phyloP scores from a whole-genome alignment of 257 asterid genomes.

The Leptodermis oblonga region DNA sequence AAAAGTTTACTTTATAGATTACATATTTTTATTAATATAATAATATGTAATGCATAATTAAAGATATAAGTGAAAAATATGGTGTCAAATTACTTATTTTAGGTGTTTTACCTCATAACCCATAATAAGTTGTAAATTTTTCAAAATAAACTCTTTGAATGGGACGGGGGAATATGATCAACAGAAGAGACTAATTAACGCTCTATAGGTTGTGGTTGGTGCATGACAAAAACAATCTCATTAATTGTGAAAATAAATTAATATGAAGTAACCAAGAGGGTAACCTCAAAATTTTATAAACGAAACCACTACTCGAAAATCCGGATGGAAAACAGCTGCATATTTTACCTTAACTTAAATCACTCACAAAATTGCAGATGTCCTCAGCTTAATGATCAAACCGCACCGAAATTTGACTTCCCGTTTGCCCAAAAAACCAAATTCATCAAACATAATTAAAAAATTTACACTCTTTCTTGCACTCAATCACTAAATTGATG shows the following conservation, averaged over 20 bases:
- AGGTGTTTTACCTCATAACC: too few relatives aligned
- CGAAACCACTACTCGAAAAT: background rate
- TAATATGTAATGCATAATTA: too few relatives aligned
- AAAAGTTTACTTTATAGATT: too few relatives aligned
- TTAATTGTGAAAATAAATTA: background rate
- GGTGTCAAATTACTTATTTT: too few relatives aligned
- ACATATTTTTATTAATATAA: too few relatives aligned
- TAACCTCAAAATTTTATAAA: conserved; percentile 3
- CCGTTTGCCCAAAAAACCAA: background rate
- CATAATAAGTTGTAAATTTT: background rate
- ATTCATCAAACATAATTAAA: background rate
- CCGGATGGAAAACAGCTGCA: conserved; percentile 3
- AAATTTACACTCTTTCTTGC: background rate
- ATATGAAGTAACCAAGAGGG: conserved; percentile 11
- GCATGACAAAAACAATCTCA: background rate
- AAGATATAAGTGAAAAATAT: too few relatives aligned
- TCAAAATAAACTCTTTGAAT: background rate
- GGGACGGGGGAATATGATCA: background rate
- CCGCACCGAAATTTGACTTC: conserved; percentile 13
- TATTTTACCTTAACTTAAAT: background rate
- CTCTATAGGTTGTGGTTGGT: background rate
- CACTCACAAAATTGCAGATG: background rate
- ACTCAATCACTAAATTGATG: conserved; percentile 12
- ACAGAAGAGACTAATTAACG: background rate
- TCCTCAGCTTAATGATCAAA: background rate